Evolutionary conservation across 164 flowering plant species (phyloP).

Genomic region (Dillenia turbinata): DNA sequence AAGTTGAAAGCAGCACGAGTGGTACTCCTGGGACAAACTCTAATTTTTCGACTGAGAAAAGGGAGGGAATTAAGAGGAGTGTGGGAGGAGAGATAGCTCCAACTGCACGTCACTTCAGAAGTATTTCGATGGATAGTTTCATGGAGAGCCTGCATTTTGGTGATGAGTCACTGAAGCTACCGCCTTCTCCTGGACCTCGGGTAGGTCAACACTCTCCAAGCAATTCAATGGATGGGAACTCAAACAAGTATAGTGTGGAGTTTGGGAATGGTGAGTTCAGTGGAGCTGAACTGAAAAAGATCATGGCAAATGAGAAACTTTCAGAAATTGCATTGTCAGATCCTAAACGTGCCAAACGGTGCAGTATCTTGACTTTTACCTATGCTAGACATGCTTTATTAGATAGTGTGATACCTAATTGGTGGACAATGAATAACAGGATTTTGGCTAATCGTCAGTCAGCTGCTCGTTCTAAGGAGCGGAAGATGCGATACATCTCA

Average conservation of each 20-base stretch:
- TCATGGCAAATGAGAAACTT: conserved; percentile 58
- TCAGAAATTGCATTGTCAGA: conserved; percentile 58
- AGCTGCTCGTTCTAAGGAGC: conserved; percentile 97
- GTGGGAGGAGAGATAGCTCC: conserved; percentile 40
- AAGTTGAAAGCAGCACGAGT: conserved; percentile 78
- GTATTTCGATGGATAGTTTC: conserved; percentile 62
- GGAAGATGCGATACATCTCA: conserved; percentile 91
- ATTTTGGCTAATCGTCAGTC: conserved; percentile 98
- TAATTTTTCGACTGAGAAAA: conserved; percentile 37
- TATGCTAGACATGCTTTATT: too few species aligned
- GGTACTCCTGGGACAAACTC: conserved; percentile 28
- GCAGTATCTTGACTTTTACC: neutral
- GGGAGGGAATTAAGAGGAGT: conserved; percentile 45
- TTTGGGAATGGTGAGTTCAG: conserved; percentile 69
- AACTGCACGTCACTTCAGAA: conserved; percentile 41
- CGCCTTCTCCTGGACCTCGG: conserved; percentile 41
- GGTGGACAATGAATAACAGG: conserved; percentile 28
- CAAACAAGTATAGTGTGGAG: conserved; percentile 56
- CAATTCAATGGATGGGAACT: conserved; percentile 61
- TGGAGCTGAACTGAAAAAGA: conserved; percentile 66
- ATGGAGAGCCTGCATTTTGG: conserved; percentile 44
- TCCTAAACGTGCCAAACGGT: conserved; percentile 79
- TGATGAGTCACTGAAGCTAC: conserved; percentile 59
- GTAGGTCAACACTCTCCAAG: conserved; percentile 57
- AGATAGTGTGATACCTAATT: neutral